These are phyloP conservation scores for Starmerella vitae DNA, from an alignment of 805 yeast species.

Conservation along the genomic window DNA sequence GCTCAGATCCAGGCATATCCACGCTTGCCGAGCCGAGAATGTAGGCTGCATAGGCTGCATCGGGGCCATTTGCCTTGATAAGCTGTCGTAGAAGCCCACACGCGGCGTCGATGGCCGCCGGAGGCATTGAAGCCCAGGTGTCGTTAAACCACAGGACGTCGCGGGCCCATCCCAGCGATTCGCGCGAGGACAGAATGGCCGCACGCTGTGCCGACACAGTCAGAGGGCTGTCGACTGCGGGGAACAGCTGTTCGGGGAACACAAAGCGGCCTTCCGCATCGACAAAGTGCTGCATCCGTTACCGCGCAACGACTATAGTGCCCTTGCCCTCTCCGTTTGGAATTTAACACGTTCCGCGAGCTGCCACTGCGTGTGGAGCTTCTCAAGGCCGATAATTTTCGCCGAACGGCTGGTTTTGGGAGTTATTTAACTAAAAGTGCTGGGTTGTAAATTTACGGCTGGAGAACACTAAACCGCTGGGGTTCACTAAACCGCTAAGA, in stretches of 20 bases:
- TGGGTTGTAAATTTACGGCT: too few species aligned
- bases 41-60: constrained; percentile 19
- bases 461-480: too few species aligned
- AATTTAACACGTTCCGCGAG: too few species aligned
- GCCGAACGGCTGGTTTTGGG: too few species aligned
- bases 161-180: constrained; percentile 24
- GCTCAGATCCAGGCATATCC: background rate
- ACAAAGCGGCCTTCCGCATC: constrained; percentile 22
- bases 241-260: constrained; percentile 27
- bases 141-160: constrained; percentile 24
- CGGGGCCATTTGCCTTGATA: constrained; percentile 9
- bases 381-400: too few species aligned
- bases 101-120: constrained; percentile 20
- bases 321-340: too few species aligned
- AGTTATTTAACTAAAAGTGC: too few species aligned
- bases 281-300: constrained; percentile 14
- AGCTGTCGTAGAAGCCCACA: constrained; percentile 17
- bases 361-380: too few species aligned
- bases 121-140: constrained; percentile 21
- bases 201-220: constrained; percentile 7
- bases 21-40: constrained; percentile 2
- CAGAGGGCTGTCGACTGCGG: constrained; percentile 17
- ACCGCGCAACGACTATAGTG: background rate
- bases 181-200: constrained; percentile 2
- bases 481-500: too few species aligned